These are phyloP conservation scores for Calonectria montana DNA, from an alignment of 2,329 filamentous ascomycete genomes.

Conservation along the genomic window DNA sequence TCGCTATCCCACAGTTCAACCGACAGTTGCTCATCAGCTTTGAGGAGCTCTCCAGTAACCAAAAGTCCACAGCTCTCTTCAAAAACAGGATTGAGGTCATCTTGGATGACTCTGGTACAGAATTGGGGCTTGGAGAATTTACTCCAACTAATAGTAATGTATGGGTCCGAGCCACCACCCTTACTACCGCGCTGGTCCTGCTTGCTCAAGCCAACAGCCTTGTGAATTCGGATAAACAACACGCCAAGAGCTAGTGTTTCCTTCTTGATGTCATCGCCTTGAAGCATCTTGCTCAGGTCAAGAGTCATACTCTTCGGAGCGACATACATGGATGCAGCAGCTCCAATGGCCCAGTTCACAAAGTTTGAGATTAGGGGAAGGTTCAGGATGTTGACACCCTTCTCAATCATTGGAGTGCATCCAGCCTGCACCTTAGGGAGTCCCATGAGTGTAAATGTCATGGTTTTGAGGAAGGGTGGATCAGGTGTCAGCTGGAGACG, in stretches of 20 bases:
- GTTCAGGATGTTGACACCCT: conserved; percentile 90
- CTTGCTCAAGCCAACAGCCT: conserved; percentile 88
- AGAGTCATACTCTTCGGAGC: conserved; percentile 95
- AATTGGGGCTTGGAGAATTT: conserved; percentile 99
- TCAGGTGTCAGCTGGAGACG: conserved; percentile 89
- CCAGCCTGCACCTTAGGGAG: conserved; percentile 89
- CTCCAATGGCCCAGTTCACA: conserved; percentile 92
- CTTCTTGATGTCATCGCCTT: conserved; percentile 92
- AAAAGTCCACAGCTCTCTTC: conserved; percentile 88
- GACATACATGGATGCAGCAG: conserved; percentile 90
- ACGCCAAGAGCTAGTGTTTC: conserved; percentile 87
- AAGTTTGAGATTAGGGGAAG: conserved; percentile 95
- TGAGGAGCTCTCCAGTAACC: conserved; percentile 90
- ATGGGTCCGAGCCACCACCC: conserved; percentile 92
- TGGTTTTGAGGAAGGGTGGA: conserved; percentile 89
- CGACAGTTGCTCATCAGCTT: conserved; percentile 91
- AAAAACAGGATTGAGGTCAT: conserved; percentile 93
- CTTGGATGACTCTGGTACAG: conserved; percentile 94
- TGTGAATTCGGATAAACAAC: conserved; percentile 93
- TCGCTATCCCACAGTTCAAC: conserved; percentile 98
- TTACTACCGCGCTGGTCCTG: conserved; percentile 86
- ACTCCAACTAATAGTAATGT: conserved; percentile 93
- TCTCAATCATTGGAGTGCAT: conserved; percentile 92
- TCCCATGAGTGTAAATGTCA: conserved; percentile 96
- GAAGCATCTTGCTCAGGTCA: conserved; percentile 89